Base-by-base conservation (phyloP, 495 filamentous ascomycete genomes). In the Opeltia flavorubescens region DNA sequence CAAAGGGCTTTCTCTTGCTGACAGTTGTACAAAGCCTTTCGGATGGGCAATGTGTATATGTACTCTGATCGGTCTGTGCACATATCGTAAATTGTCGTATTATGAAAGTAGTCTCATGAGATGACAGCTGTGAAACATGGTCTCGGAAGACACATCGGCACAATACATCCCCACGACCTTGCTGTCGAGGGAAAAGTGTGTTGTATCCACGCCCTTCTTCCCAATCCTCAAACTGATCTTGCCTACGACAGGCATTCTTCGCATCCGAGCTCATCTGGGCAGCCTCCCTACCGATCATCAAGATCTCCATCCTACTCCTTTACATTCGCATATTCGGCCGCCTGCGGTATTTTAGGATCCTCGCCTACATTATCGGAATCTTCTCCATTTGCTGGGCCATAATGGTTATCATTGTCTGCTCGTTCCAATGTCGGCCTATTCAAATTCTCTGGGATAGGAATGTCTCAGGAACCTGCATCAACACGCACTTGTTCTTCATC, bases 401-500 rank as follows among this genome's bases (percentile, higher is more conserved):
- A 3, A 47, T 47, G 29, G 44, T 47, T 12, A 38, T 47, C 18
- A 11, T 47, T 7, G 27, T 35, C 12, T 30, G n/a, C n/a, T 26
- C 44, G 7, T 34, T 39, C 44, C 44, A 47, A 30, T 47, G 27
- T 23, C 27, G 30, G 9, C 44, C 44, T 9, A 8, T 47, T 5
- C 13, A 34, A 35, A n/a, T 17, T 17, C n/a, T n/a, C 30, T 47
- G 44, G 27, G 27, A 47, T 29, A 39, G 23, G 17, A 47, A 3
- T 12, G 8, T 38, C 23, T 4, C 35, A 21, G 44, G 44, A n/a
- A 44, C 23, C 41, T 63, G 59, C 40, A 29, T 59, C 20, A 45
- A 60, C 35, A 49, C 47, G 35, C 26, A 52, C 8, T 21, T 47
- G 3, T 49, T 57, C 13, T 60, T 52, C 29, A 38, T 52, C 20